These are phyloP conservation scores for Oryza australiensis DNA, from an alignment of 176 grass and related monocot genomes.

Conservation along the genomic window DNA sequence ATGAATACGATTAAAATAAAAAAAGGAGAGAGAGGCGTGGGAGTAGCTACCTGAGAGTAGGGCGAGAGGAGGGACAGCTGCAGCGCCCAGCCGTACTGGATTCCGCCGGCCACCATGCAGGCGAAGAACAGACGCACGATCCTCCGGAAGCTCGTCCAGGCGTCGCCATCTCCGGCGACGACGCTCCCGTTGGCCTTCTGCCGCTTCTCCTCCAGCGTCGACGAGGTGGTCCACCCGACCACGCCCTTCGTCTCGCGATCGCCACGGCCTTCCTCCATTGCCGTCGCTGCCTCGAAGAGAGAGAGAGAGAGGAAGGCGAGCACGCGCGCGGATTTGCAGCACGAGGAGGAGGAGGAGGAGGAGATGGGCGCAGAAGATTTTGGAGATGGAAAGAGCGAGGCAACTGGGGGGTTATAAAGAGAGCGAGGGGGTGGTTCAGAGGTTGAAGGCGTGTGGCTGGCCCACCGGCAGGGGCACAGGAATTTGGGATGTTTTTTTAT, in stretches of 20 bases:
- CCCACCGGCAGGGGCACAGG: constrained; percentile 34
- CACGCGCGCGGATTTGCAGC: neutral
- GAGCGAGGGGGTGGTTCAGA: neutral
- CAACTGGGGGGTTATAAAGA: constrained; percentile 25
- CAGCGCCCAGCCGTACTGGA: constrained; percentile 96
- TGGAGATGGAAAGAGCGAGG: neutral
- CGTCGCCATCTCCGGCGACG: neutral
- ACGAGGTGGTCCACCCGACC: neutral
- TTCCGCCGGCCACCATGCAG: constrained; percentile 77
- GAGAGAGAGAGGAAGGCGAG: neutral
- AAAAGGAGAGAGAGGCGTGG: too few species aligned
- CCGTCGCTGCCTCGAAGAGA: neutral
- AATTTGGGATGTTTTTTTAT: neutral
- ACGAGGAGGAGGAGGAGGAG: neutral
- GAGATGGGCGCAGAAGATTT: neutral
- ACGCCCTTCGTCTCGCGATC: constrained; percentile 3
- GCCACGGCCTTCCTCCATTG: constrained; percentile 35
- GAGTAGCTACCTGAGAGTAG: constrained; percentile 41
- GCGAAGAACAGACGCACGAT: constrained; percentile 58
- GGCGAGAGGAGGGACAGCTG: constrained; percentile 75
- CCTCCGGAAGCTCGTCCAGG: neutral
- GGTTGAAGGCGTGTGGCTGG: constrained; percentile 32
- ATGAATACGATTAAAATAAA: too few species aligned
- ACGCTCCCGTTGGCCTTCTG: neutral
- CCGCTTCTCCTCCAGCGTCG: constrained; percentile 19